Evolutionary conservation across 257 asterid genomes (phyloP).

Genomic region (Ehretia macrophylla): DNA sequence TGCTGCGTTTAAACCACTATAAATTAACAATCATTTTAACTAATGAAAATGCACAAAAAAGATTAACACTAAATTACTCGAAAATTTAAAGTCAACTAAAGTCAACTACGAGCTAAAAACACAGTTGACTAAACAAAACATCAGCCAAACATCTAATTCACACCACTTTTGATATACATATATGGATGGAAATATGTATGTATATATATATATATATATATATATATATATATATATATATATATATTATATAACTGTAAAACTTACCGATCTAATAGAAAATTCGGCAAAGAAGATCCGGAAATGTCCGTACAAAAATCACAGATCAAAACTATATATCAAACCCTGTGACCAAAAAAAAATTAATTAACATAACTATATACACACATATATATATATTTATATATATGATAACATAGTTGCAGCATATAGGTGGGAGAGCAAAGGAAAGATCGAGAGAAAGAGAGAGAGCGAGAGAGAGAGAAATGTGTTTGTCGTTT

Average conservation of each 20-base stretch:
- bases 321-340: background rate
- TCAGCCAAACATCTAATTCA: no score
- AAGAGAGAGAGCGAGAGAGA: slow-evolving; percentile 28
- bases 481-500: slow-evolving; percentile 4
- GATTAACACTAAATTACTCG: background rate
- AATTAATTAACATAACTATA: no score
- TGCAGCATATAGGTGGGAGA: background rate
- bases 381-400: background rate
- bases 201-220: background rate
- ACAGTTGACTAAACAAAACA: background rate
- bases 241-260: slow-evolving; percentile 1
- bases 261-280: background rate
- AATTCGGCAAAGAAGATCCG: background rate
- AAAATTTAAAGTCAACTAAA: background rate
- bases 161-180: no score
- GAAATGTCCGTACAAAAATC: background rate
- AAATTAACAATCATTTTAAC: no score
- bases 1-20: no score
- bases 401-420: background rate
- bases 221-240: background rate
- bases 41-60: background rate
- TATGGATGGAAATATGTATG: no score
- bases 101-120: background rate
- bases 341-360: background rate
- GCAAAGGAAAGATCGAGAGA: slow-evolving; percentile 28